Base-by-base conservation (phyloP, 2,329 filamentous ascomycete genomes). In the Fusarium aywerte region DNA sequence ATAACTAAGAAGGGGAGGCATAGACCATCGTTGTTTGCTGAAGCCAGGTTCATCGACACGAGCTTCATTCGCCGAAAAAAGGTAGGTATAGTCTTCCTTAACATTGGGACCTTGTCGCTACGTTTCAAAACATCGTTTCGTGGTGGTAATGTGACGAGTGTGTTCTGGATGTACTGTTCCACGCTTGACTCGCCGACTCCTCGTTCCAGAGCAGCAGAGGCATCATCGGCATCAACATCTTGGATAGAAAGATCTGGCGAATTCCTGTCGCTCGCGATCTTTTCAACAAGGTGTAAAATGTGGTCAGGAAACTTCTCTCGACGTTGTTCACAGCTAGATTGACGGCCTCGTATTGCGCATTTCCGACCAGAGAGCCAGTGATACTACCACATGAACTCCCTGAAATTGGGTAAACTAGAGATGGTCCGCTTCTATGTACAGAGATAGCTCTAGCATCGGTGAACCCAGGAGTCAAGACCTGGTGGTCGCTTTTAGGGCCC, bases 291-390 rank as follows among this genome's bases (percentile, higher is more conserved):
- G 3, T 4, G 12, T 0, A 21, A 42, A 15, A 65, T 33, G 6
- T 20, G 13, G 3, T 2, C 5, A 4, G 44, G 62, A 2, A 65
- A n/a, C 4, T 12, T 11, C 1, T 21, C 38, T 33, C 54, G 60
- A 10, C 38, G 52, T 54, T 50, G 49, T 65, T 65, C 3, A 31
- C 11, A 2, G 60, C 43, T 15, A 65, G 21, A 4, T 65, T 27
- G 3, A 32, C 12, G 1, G 27, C 31, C 18, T 56, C 35, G 38
- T 59, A 65, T 5, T 36, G 59, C 0, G 62, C 18, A 7, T 20
- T 40, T 18, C 54, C 59, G 0, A 64, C 62, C 1, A 64, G 48
- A 7, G 54, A 21, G 8, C 59, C 61, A n/a, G 44, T 47, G 20
- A 15, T 33, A 13, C 2, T 33, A n/a, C 18, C 4, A 23, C 20